Percentiles rank a stretch among this genome's conserved stretches.
Conservation (phyloP, 768 basidiomycete species). For the Tulasnella sp. region DNA sequence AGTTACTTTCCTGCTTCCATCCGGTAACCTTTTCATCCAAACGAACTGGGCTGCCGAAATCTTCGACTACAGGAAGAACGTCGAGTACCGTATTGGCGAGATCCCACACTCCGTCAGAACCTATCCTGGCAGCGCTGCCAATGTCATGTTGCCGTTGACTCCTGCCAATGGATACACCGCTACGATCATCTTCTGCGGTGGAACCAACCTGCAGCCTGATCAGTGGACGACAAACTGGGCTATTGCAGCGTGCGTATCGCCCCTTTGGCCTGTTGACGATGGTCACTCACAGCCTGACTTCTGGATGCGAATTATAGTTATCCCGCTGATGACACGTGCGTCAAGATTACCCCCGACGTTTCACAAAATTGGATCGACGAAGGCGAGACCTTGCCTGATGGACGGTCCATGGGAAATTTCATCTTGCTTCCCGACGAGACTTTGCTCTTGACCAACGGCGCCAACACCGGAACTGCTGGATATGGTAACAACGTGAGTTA, state of each 20-base stretch:
- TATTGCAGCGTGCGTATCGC: constrained; percentile 23
- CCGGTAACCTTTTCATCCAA: constrained; percentile 35
- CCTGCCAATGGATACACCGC: constrained; percentile 81
- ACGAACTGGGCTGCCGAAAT: constrained; percentile 36
- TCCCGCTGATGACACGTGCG: constrained; percentile 38
- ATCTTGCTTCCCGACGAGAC: constrained; percentile 73
- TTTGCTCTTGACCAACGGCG: constrained; percentile 78
- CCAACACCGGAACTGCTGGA: constrained; percentile 77
- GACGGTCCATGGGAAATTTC: constrained; percentile 88
- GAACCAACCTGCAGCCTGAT: constrained; percentile 36
- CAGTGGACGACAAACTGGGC: constrained; percentile 27
- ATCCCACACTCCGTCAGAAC: constrained; percentile 56
- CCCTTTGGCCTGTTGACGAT: background rate
- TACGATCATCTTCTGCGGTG: constrained; percentile 86
- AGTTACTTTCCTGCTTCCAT: constrained; percentile 32
- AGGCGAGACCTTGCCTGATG: constrained; percentile 57
- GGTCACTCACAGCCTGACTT: constrained; percentile 19
- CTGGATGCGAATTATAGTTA: constrained; percentile 24
- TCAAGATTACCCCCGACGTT: constrained; percentile 77
- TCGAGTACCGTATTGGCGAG: constrained; percentile 30
- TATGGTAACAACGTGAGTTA: constrained; percentile 53
- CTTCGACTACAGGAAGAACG: constrained; percentile 32
- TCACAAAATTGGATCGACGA: constrained; percentile 42
- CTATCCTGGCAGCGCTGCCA: constrained; percentile 84
- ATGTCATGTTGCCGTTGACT: constrained; percentile 84